phyloP scores from a whole-genome alignment of 768 basidiomycete genomes.

The Naganishia vishniacii region DNA sequence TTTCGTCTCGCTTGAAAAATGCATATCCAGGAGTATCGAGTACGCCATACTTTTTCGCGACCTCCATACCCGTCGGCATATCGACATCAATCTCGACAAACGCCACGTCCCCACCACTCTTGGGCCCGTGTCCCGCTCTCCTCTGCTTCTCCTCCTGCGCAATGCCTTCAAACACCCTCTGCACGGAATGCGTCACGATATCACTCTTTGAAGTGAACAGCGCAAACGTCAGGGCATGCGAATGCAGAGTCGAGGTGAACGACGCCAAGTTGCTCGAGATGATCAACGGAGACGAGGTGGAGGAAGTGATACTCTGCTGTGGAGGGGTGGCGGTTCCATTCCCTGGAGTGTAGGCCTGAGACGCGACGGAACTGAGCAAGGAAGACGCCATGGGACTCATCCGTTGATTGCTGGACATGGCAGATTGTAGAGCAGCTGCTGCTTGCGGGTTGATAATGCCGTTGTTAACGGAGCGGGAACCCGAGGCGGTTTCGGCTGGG shows the following conservation, averaged over 20 bases:
- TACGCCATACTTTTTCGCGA: conserved; percentile 64
- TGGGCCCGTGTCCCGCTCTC: conserved; percentile 17
- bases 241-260: conserved; percentile 61
- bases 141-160: conserved; percentile 25
- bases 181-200: conserved; percentile 80
- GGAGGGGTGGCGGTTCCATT: conserved; percentile 42
- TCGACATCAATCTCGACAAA: conserved; percentile 82
- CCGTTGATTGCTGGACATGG: conserved; percentile 35
- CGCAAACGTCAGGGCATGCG: conserved; percentile 67
- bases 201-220: conserved; percentile 71
- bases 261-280: conserved; percentile 69
- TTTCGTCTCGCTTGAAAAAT: conserved; percentile 66
- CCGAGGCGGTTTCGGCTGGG: no score
- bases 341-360: conserved; percentile 41
- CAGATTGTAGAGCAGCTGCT: not conserved
- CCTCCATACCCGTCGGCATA: conserved; percentile 59
- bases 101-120: conserved; percentile 54
- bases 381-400: conserved; percentile 56
- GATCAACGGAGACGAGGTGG: conserved; percentile 62
- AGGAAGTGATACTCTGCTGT: conserved; percentile 48
- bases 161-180: conserved; percentile 66
- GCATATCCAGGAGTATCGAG: conserved; percentile 80
- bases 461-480: conserved; percentile 39
- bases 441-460: not conserved
- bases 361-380: conserved; percentile 43